Evolutionary conservation across 163 green algal genomes (phyloP).

Genomic region (Chlamydomonas reinhardtii): DNA sequence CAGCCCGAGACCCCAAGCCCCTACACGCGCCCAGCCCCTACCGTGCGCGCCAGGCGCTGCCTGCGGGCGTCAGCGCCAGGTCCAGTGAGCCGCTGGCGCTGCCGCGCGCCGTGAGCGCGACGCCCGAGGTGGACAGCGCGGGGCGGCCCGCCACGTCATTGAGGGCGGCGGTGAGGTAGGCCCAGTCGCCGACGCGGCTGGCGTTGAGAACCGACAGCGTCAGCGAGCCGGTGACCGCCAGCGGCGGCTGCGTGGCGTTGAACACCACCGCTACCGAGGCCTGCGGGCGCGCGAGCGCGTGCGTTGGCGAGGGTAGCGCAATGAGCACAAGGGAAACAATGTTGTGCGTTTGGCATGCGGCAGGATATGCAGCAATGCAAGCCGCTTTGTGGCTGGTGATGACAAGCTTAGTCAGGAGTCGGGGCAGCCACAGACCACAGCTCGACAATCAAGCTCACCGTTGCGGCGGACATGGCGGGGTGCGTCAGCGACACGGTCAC

Average conservation of each 20-base stretch:
- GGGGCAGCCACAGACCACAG: too few relatives aligned
- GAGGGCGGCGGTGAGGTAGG: conserved; percentile 8
- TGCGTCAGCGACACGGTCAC: conserved; percentile 3
- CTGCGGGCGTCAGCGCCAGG: not conserved
- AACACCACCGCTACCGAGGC: not conserved
- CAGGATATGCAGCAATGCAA: too few relatives aligned
- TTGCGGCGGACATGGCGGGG: not conserved
- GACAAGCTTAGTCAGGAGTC: too few relatives aligned
- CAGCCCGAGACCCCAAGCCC: too few relatives aligned
- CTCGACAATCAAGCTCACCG: conserved; percentile 12
- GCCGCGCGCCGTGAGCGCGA: not conserved
- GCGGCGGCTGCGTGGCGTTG: not conserved
- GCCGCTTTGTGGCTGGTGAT: too few relatives aligned
- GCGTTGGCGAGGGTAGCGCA: too few relatives aligned
- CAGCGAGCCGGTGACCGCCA: not conserved
- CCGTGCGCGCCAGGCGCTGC: not conserved
- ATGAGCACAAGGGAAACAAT: too few relatives aligned
- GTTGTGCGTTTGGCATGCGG: too few relatives aligned
- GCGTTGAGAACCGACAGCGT: not conserved
- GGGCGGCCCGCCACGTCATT: not conserved
- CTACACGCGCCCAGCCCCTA: too few relatives aligned
- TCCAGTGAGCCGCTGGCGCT: not conserved
- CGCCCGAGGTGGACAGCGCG: not conserved
- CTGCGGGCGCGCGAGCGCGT: too few relatives aligned
- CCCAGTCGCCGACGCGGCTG: conserved; percentile 43